Conservation (phyloP, 2,329 filamentous ascomycete species). For the Dactylellina sp. region DNA sequence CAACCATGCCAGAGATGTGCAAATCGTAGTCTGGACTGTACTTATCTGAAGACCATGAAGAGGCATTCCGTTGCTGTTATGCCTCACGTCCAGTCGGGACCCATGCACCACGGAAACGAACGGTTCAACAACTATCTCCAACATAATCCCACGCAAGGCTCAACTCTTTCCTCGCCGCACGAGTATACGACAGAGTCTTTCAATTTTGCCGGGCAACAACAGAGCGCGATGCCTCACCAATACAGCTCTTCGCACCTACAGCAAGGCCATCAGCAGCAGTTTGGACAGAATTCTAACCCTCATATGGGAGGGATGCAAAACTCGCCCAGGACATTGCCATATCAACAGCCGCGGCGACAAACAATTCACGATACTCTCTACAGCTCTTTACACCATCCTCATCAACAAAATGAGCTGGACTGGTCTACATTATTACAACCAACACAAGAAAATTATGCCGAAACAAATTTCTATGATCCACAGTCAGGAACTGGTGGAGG, state of each 20-base stretch:
- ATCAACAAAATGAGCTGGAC: conserved; percentile 45
- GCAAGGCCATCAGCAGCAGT: conserved; percentile 48
- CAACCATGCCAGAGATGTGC: conserved; percentile 59
- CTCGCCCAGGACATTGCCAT: conserved; percentile 45
- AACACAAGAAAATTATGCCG: conserved; percentile 52
- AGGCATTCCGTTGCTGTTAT: conserved; percentile 51
- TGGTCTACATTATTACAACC: conserved; percentile 53
- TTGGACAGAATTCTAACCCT: conserved; percentile 42
- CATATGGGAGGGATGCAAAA: conserved; percentile 54
- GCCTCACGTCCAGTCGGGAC: conserved; percentile 40
- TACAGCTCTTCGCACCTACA: conserved; percentile 49
- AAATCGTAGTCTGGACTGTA: conserved; percentile 58
- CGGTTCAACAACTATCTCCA: conserved; percentile 47
- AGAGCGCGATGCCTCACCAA: conserved; percentile 27
- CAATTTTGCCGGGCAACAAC: conserved; percentile 45
- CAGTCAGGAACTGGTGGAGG: conserved; percentile 55
- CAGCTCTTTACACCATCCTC: conserved; percentile 43
- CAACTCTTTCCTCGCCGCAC: conserved; percentile 50
- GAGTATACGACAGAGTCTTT: conserved; percentile 55
- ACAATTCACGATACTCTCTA: conserved; percentile 53
- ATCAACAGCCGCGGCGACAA: conserved; percentile 47
- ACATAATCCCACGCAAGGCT: conserved; percentile 46
- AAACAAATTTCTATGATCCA: conserved; percentile 55
- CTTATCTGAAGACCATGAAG: conserved; percentile 58
- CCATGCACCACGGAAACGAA: conserved; percentile 40